phyloP scores from a whole-genome alignment of 805 yeast species.

The Starmerella bombi region DNA sequence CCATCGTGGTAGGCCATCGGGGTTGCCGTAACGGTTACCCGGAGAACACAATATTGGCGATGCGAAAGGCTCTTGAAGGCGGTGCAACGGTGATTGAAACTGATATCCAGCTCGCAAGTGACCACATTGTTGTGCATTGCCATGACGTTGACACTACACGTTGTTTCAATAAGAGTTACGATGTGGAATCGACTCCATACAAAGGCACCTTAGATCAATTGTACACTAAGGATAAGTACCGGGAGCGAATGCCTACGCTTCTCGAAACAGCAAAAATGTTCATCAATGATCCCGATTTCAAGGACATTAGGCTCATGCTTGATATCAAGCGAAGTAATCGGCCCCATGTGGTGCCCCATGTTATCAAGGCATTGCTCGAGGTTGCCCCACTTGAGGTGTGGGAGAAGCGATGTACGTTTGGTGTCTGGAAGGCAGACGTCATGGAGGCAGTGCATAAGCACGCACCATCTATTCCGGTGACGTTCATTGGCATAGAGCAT shows the following conservation, averaged over 20 bases:
- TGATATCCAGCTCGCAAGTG: conserved; percentile 42
- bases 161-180: conserved; percentile 32
- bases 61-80: conserved; percentile 36
- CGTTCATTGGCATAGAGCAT: conserved; percentile 30
- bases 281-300: conserved; percentile 25
- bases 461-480: conserved; percentile 27
- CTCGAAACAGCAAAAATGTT: conserved; percentile 33
- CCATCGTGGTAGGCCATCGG: conserved; percentile 24
- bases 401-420: conserved; percentile 37
- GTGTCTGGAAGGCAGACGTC: conserved; percentile 41
- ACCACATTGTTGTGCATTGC: conserved; percentile 41
- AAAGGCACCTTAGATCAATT: conserved; percentile 30
- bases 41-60: conserved; percentile 37
- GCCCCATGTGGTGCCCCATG: conserved; percentile 32
- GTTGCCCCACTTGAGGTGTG: conserved; percentile 34
- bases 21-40: conserved; percentile 32
- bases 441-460: conserved; percentile 32
- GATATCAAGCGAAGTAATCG: conserved; percentile 40
- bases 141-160: conserved; percentile 43
- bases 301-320: conserved; percentile 32
- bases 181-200: conserved; percentile 30
- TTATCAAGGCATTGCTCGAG: conserved; percentile 28
- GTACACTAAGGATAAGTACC: conserved; percentile 26
- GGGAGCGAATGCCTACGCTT: conserved; percentile 33
- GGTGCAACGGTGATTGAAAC: conserved; percentile 40